Evolutionary conservation across 106 monocot genomes (phyloP).

Genomic region (Platanthera guangdongensis): DNA sequence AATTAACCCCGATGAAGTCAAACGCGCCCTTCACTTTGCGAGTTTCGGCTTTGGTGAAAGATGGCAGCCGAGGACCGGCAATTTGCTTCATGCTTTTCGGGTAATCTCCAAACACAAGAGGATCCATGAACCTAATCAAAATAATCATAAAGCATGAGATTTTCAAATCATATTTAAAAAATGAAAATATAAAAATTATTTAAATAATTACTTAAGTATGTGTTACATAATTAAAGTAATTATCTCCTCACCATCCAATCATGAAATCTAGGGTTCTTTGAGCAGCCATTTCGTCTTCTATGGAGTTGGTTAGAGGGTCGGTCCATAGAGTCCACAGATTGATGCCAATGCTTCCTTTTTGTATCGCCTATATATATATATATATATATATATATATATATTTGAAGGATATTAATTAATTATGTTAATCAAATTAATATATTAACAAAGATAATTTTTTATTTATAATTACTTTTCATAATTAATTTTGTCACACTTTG

Average conservation of each 20-base stretch:
- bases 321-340: conserved; percentile 37
- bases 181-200: no score
- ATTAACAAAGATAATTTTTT: no score
- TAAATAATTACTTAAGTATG: no score
- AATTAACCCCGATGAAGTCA: conserved; percentile 38
- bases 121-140: conserved; percentile 19
- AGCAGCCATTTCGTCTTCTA: conserved; percentile 44
- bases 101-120: conserved; percentile 32
- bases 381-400: no score
- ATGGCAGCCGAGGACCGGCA: conserved; percentile 22
- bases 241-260: conserved; percentile 40
- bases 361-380: conserved; percentile 27
- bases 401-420: no score
- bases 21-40: conserved; percentile 26
- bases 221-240: no score
- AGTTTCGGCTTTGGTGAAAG: conserved; percentile 18
- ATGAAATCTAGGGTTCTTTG: conserved; percentile 35
- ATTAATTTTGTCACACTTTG: no score
- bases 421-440: no score
- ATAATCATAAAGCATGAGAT: no score
- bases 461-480: no score
- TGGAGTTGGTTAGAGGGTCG: conserved; percentile 31
- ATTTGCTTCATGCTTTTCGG: conserved; percentile 34
- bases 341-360: conserved; percentile 52
- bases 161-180: no score